Base-by-base conservation (phyloP, 305 asterid species). In the Fraxinus baroniana region DNA sequence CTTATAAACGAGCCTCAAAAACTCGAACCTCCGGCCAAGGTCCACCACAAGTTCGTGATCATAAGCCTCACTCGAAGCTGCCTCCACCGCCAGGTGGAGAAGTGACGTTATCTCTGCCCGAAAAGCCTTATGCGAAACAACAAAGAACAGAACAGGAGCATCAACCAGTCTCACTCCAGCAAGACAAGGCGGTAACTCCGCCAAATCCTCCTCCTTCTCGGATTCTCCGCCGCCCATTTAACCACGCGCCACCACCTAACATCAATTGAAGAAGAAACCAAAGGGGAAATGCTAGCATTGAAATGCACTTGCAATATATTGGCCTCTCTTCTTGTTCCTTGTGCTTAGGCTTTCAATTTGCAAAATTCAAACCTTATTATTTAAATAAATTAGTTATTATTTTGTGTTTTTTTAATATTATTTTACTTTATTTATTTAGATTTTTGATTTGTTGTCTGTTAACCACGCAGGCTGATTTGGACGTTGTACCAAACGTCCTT, bases 141-240 rank as follows among this genome's bases (percentile, higher is more conserved):
- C 98, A 22, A 95, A 87, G 85, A 95, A 91, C 1, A 93, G 93
- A 36, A 95, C 84, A 0, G 98, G 98, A 5, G 98, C 91, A 20
- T 93, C 97, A 82, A 86, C 89, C 52, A 95, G 90, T 12, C 87
- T 90, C 80, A 84, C 91, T 55, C 92, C 93, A 62, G 89, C 84
- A 79, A 90, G 73, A 57, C 87, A 84, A 20, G 87, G 79, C 75
- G 84, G 52, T 80, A 82, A 17, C 44, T 60, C 66, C 84, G 86
- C 84, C 86, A 85, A 87, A 28, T 84, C 89, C 84, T 90, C 97
- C 85, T 88, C 97, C 88, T 88, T 86, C 62, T 83, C 94, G 85
- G 89, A 74, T 49, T 88, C 92, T 84, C 86, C 89, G 83, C 91
- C 89, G 70, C 84, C 97, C 97, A 92, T 92, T 80, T 64, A 33